Evolutionary conservation across 495 filamentous ascomycete genomes (phyloP).

Genomic region (Daldinia vernicosa): DNA sequence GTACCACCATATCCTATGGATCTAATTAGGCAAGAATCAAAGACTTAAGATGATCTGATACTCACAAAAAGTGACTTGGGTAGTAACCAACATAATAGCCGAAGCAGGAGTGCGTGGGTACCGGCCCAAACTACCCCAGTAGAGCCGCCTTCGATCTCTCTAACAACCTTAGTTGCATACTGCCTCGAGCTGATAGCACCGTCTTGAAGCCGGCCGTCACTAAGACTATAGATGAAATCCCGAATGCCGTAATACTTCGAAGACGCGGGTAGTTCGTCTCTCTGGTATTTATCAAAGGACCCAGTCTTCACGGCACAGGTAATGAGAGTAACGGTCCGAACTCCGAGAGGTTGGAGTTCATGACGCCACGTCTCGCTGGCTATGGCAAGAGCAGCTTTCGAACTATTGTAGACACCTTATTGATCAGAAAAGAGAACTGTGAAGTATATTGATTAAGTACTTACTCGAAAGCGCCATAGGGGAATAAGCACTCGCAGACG

Average conservation of each 20-base stretch:
- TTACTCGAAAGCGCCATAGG: neutral
- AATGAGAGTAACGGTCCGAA: neutral
- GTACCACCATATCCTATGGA: neutral
- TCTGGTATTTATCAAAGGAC: neutral
- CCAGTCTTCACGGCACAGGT: neutral
- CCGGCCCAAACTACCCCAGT: neutral
- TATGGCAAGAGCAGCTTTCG: neutral
- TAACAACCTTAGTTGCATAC: neutral
- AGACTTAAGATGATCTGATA: neutral
- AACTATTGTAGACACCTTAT: neutral
- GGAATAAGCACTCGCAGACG: neutral
- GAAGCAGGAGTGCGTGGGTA: neutral
- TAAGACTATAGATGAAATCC: neutral
- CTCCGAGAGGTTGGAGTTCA: neutral
- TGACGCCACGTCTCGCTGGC: neutral
- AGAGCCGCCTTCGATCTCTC: neutral
- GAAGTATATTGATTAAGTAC: neutral
- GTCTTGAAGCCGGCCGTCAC: neutral
- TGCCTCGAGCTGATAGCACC: neutral
- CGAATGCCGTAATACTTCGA: neutral
- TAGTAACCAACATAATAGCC: neutral
- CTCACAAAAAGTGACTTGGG: neutral
- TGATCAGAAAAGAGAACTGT: neutral
- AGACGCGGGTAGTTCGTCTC: neutral
- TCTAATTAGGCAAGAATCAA: neutral